Conservation (phyloP, 257 asterid genomes). For the Anisodus tanguticus region DNA sequence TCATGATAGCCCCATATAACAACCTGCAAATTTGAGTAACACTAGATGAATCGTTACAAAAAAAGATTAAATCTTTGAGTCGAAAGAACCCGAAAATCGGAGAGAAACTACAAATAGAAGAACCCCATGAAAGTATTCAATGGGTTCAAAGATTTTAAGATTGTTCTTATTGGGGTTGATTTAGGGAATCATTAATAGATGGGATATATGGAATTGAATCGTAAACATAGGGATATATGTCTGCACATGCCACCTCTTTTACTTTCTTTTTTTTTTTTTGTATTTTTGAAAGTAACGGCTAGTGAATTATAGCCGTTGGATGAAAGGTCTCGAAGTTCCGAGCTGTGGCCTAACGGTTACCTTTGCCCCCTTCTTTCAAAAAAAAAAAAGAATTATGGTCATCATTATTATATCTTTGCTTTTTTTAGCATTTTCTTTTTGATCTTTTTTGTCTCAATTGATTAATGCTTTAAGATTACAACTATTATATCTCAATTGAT, state of each 20-base stretch:
- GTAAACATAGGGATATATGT: conserved; percentile 55
- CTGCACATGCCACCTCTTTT: conserved; percentile 21
- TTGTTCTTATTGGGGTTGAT: conserved; percentile 9
- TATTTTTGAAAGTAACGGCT: conserved; percentile 82
- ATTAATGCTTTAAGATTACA: not conserved
- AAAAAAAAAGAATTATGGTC: not conserved
- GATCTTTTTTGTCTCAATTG: not conserved
- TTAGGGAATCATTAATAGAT: conserved; percentile 21
- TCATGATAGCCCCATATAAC: conserved; percentile 28
- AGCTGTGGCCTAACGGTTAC: conserved; percentile 43
- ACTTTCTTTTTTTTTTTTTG: not conserved
- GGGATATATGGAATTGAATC: conserved; percentile 28
- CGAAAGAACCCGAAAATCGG: conserved; percentile 20
- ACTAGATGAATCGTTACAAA: not conserved
- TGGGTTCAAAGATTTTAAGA: conserved; percentile 31
- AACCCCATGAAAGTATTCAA: conserved; percentile 35
- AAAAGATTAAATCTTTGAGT: conserved; percentile 26
- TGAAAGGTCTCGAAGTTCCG: conserved; percentile 47
- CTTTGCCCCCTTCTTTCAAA: conserved; percentile 32
- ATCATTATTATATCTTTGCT: not conserved
- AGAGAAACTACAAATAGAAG: conserved; percentile 34
- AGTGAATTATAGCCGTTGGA: conserved; percentile 55
- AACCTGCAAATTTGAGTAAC: not conserved
- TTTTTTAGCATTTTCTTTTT: not conserved
- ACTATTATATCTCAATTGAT: not conserved